Percentiles rank a stretch among this genome's conserved stretches.
phyloP scores from a whole-genome alignment of 2,329 filamentous ascomycete genomes.

The Stachybotrys chartarum region DNA sequence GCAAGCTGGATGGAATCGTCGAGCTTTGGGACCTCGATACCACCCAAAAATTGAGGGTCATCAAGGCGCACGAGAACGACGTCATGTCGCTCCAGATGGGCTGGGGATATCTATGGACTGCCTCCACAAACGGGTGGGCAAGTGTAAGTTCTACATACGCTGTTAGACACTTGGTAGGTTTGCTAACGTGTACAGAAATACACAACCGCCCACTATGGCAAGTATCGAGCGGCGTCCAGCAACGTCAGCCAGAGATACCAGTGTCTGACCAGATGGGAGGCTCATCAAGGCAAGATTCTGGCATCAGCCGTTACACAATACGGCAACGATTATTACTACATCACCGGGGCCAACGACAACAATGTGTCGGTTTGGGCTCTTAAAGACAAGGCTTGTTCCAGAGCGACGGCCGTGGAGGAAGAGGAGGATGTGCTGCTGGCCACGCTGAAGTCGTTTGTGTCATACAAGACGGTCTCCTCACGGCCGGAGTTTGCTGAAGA shows the following conservation, averaged over 20 bases:
- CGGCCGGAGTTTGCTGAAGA: slow-evolving; percentile 81
- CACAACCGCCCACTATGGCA: slow-evolving; percentile 57
- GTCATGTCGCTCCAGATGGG: slow-evolving; percentile 82
- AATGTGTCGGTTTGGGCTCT: slow-evolving; percentile 86
- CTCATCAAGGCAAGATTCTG: slow-evolving; percentile 80
- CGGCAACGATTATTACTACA: slow-evolving; percentile 71
- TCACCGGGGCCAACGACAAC: slow-evolving; percentile 90
- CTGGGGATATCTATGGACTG: slow-evolving; percentile 79
- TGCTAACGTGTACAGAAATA: slow-evolving; percentile 44
- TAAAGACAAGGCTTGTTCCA: slow-evolving; percentile 25
- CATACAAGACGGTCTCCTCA: slow-evolving; percentile 87
- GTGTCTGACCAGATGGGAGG: slow-evolving; percentile 69
- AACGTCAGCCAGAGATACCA: slow-evolving; percentile 74
- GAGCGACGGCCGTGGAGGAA: slow-evolving; percentile 28
- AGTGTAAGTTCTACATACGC: slow-evolving; percentile 50
- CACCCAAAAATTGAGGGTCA: slow-evolving; percentile 77
- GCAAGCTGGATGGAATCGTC: slow-evolving; percentile 78
- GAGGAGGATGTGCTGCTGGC: slow-evolving; percentile 53
- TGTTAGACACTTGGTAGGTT: background rate
- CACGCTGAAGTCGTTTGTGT: slow-evolving; percentile 77
- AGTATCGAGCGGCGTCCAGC: slow-evolving; percentile 41
- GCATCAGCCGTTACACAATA: slow-evolving; percentile 70
- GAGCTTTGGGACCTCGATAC: slow-evolving; percentile 98
- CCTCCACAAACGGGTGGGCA: slow-evolving; percentile 79
- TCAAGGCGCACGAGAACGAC: slow-evolving; percentile 74